These are phyloP conservation scores for Penicillium digitatum DNA, from an alignment of 2,329 filamentous ascomycete genomes.

Conservation along the genomic window DNA sequence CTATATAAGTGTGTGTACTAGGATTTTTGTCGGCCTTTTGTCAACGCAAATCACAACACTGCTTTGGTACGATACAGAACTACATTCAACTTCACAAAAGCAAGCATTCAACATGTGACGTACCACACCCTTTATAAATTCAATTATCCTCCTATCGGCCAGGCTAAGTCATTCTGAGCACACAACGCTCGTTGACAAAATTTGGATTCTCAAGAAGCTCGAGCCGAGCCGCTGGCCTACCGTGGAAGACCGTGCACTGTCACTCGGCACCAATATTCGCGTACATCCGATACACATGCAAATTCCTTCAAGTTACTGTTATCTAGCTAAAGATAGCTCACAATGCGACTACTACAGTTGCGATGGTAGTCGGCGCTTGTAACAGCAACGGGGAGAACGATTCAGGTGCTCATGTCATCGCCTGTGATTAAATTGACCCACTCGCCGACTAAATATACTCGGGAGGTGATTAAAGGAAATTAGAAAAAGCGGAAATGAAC, in stretches of 20 bases:
- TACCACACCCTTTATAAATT: background rate
- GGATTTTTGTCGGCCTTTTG: background rate
- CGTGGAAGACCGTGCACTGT: background rate
- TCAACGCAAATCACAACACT: background rate
- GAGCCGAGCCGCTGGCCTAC: background rate
- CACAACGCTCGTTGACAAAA: background rate
- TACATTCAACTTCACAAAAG: background rate
- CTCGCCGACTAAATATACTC: background rate
- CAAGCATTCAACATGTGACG: background rate
- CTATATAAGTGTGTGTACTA: background rate
- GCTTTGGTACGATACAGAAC: no score
- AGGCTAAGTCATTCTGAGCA: background rate
- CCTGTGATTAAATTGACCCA: background rate
- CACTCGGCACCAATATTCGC: background rate
- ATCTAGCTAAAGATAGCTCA: background rate
- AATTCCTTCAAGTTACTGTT: background rate
- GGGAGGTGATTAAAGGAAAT: background rate
- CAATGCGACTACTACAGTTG: background rate
- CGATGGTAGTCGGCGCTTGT: background rate
- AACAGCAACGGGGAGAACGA: background rate
- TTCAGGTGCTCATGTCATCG: background rate
- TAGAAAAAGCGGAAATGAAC: background rate
- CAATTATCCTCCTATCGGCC: background rate
- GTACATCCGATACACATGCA: background rate
- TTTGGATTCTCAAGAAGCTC: background rate